Conservation (phyloP, 2,329 filamentous ascomycete species). For the Penicillium sp. region DNA sequence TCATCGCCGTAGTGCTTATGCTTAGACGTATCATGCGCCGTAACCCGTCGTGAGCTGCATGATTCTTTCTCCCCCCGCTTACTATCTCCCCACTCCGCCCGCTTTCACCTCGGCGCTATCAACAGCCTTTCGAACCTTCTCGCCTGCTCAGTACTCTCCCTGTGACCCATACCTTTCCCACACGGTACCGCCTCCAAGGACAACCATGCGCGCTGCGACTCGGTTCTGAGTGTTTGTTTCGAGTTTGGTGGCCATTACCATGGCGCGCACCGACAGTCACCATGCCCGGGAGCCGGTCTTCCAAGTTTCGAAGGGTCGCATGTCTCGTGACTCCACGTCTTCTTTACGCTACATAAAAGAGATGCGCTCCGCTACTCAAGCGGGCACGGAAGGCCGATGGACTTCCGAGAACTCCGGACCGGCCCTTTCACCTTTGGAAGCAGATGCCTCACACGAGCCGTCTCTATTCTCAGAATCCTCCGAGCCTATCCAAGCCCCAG, state of each 20-base stretch:
- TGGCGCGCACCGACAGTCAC: conserved; percentile 18
- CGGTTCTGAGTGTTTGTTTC: conserved; percentile 10
- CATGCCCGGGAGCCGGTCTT: conserved; percentile 14
- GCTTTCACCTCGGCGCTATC: not conserved
- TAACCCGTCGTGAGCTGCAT: conserved; percentile 9
- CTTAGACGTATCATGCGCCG: conserved; percentile 13
- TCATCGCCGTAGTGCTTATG: not conserved
- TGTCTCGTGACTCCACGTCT: conserved; percentile 15
- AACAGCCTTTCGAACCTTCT: not conserved
- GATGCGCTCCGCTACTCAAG: not conserved
- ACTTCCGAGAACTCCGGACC: conserved; percentile 4
- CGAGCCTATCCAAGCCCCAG: conserved; percentile 8
- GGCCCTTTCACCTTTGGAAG: conserved; percentile 8
- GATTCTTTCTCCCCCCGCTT: conserved; percentile 12
- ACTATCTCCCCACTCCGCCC: conserved; percentile 7
- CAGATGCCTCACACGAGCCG: conserved; percentile 9
- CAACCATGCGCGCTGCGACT: conserved; percentile 17
- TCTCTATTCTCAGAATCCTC: conserved; percentile 16
- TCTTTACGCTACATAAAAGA: conserved; percentile 10
- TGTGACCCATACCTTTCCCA: not conserved
- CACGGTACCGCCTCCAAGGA: not conserved
- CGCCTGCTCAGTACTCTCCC: not conserved
- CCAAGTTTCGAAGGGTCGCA: conserved; percentile 11
- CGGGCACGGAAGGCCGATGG: conserved; percentile 9
- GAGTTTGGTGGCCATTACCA: conserved; percentile 11